Base-by-base conservation (phyloP, 1,284 basidiomycete species). In the Cystobasidium sp. region DNA sequence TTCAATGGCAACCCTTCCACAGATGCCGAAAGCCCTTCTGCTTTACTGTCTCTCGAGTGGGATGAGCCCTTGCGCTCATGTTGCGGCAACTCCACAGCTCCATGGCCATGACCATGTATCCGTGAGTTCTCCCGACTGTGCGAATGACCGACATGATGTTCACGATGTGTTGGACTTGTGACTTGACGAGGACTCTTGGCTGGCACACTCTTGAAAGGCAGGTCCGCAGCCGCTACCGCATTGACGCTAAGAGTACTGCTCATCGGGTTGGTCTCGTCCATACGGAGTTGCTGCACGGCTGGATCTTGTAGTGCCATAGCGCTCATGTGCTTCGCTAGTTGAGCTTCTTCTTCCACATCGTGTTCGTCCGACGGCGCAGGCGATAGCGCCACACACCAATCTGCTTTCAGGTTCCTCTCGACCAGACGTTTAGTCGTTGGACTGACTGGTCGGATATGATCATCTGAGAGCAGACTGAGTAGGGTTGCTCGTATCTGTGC, bases 341-440 rank as follows among this genome's bases (percentile, higher is more conserved):
- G 61, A 12, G 70, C 70, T 59, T 73, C 70, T 16, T 10, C 53
- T 39, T 73, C 62, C 2, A 73, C 70, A 37, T 59, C 70, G 8
- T 65, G 46, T 18, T 47, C 46, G 46, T 52, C 51, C 44, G 51
- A 24, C 3, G 70, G 70, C 10, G 69, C 47, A 20, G 70, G 70
- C 0, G 56, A 72, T 3, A 76, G 62, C 8, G 68, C 75, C 6
- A 47, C 87, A 84, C 92, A 94, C 94, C 94, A 97, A 6, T 92
- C 90, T 4, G 91, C 93, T 8, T 85, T 84, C 31, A 98, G 86
- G 82, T 95, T 98, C 43, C 96, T 87, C 75, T 94, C 90, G n/a
- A 97, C 95, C 12, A 99, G 87, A 2, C 95, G 87, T 77, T 88
- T 89, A 0, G 96, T 99, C 0, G 94, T 97, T 0, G 91, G 83